A percentile compares a stretch with the other conserved stretches of the same genome.
phyloP scores from a whole-genome alignment of 176 grass and related monocot genomes.

The Oryza punctata region DNA sequence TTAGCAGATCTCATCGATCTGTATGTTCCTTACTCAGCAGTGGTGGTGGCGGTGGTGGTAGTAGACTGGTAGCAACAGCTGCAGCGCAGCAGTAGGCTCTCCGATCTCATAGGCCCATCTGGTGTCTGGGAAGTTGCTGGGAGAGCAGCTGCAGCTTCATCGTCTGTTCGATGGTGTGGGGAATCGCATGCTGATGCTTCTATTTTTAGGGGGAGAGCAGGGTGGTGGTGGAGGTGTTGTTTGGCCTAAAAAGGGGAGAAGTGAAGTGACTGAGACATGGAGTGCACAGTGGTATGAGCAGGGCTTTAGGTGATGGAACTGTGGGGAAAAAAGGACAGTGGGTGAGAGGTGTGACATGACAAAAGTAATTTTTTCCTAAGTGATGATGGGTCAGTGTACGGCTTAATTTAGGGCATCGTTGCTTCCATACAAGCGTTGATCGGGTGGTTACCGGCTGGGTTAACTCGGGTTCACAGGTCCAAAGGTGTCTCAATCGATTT shows the following conservation, averaged over 20 bases:
- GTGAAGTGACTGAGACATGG: slow-evolving; percentile 56
- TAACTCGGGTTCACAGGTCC: neutral
- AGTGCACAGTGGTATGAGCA: slow-evolving; percentile 4
- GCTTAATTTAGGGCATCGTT: neutral
- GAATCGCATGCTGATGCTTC: slow-evolving; percentile 50
- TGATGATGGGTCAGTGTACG: slow-evolving; percentile 33
- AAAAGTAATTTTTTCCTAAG: slow-evolving; percentile 43
- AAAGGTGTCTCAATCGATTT: neutral
- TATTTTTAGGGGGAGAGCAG: slow-evolving; percentile 55
- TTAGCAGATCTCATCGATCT: slow-evolving; percentile 5
- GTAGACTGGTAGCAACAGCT: slow-evolving; percentile 7
- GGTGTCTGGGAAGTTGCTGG: slow-evolving; percentile 31
- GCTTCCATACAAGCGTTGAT: neutral
- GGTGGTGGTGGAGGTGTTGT: slow-evolving; percentile 48
- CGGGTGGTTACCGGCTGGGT: slow-evolving; percentile 11
- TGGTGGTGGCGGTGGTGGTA: neutral
- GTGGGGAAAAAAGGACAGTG: slow-evolving; percentile 39
- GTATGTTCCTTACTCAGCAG: slow-evolving; percentile 38
- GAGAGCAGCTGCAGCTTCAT: slow-evolving; percentile 41
- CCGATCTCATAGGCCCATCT: slow-evolving; percentile 41
- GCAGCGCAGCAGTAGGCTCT: slow-evolving; percentile 12
- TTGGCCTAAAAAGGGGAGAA: slow-evolving; percentile 90
- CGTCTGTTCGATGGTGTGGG: slow-evolving; percentile 33
- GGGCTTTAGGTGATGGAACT: slow-evolving; percentile 47
- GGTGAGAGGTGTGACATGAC: slow-evolving; percentile 74